Evolutionary conservation across 345 rosid genomes (phyloP), one percentile per base, ranked within the genome.

Genomic region (Ceriops decandra): DNA sequence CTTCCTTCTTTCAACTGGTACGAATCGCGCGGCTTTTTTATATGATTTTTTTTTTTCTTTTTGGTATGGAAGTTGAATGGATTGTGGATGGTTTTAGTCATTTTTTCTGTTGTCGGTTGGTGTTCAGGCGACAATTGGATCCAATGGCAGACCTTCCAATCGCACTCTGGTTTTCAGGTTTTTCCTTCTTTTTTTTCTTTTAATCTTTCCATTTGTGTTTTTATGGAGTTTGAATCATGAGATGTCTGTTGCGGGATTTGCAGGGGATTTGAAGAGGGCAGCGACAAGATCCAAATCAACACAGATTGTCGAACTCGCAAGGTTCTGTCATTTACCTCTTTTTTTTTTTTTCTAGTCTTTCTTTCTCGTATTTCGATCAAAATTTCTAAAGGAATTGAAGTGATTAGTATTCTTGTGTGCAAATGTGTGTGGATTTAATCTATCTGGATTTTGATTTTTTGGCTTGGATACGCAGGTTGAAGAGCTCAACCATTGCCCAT

Each of bases 81-180:
- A n/a, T 53, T 7, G 10, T 8, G 58, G 5, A 21, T 7, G 27
- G 26, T 49, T 13, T 36, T 11, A 26, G 19, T 35, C 26, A 7
- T 5, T 27, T 4, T 21, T 13, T 31, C 19, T 38, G 7, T 49
- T 32, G 51, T 31, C 21, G 68, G 54, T 59, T 36, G 6, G 63
- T 49, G 78, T 76, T 64, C 81, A 90, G 97, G 97, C 95, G 49
- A 91, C 97, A 5, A 47, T 87, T 68, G 95, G 96, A 72, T 74
- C 78, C 2, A 85, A 85, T 54, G 97, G 93, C 31, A 73, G 88
- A 46, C 98, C 98, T 71, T 85, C 89, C 66, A 88, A 93, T 81
- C 96, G 97, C 61, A 86, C 96, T 9, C 88, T 91, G 32, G 95
- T 89, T 52, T 91, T 89, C 82, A 85, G 97, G 96, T 83, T 51